These are phyloP conservation scores for Aspergillus udagawae DNA, from an alignment of 2,329 filamentous ascomycete species.

Conservation along the genomic window DNA sequence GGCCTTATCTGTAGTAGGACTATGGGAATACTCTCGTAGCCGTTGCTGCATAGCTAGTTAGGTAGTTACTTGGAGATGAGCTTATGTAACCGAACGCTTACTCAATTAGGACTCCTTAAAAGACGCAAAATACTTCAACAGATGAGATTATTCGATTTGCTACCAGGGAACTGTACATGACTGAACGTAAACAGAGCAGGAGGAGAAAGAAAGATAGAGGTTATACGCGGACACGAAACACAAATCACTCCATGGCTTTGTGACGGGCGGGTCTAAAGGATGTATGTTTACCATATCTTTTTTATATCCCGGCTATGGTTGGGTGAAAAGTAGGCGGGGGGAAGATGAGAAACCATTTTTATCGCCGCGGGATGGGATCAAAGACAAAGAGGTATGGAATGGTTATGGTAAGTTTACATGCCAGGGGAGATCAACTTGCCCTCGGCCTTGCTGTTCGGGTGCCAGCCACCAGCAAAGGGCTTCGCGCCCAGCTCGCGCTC, in stretches of 20 bases:
- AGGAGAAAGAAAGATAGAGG: background rate
- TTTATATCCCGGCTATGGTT: background rate
- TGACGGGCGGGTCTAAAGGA: background rate
- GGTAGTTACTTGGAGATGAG: background rate
- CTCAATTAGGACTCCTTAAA: background rate
- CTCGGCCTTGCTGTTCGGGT: constrained; percentile 67
- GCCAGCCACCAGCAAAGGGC: constrained; percentile 83
- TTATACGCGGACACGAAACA: background rate
- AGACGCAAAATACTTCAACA: background rate
- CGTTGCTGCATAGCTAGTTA: no score
- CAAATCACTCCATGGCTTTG: background rate
- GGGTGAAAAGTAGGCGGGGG: background rate
- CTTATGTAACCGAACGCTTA: background rate
- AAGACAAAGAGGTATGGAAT: background rate
- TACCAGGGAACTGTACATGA: constrained; percentile 15
- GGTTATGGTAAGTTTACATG: constrained; percentile 51
- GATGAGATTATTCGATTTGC: constrained; percentile 6
- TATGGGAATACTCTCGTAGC: no score
- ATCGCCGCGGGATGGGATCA: background rate
- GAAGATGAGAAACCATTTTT: background rate
- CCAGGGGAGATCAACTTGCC: constrained; percentile 85
- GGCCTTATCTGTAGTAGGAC: background rate
- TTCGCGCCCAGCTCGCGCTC: constrained; percentile 67
- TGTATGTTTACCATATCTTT: background rate
- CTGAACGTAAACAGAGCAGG: constrained; percentile 7